Evolutionary conservation across 352 stramenopile genomes (phyloP), one percentile per base, ranked within the genome.

Genomic region (Phytopythium montanum): DNA sequence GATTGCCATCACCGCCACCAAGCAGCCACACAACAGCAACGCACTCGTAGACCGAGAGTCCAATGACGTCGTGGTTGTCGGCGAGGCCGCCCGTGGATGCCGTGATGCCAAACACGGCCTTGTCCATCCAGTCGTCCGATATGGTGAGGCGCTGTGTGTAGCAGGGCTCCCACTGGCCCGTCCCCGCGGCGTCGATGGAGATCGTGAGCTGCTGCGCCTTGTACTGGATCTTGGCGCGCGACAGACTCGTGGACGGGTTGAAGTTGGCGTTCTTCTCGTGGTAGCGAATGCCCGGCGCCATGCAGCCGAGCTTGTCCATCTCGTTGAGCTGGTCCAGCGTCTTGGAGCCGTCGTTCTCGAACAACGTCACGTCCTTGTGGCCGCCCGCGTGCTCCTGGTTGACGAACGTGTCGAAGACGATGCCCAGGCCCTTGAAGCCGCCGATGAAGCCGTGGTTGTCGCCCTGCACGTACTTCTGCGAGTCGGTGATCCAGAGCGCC

Each of bases 341-440:
- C 61, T 87, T 87, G 12, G 76, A 73, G 56, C 84, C 84, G 58
- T 95, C 78, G 67, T 92, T 95, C 65, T 85, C 74, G 25, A 92
- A 80, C 25, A 92, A 82, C 52, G 79, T 90, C 64, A 95, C 81
- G 60, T 95, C 85, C 67, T 91, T 87, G 72, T 95, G 85, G 28
- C 85, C 85, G 23, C 83, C 85, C 31, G 51, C 59, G 60, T 93
- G 81, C 61, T 95, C 85, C 64, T 72, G 54, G 65, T 95, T 95
- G 36, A 90, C 72, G 70, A 93, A 95, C 62, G 85, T 95, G 62
- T 95, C 85, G 59, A 95, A 89, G 25, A 95, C 60, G 54, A 95
- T 62, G 56, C 85, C 85, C 54, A 95, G 62, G 48, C 85, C 83
- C 65, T 75, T 85, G 52, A 89, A 95, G 26, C 76, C 64, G 26